A percentile compares a stretch with the other conserved stretches of the same genome.
Conservation (phyloP, 164 flowering plant genomes). For the Kingdonia uniflora region DNA sequence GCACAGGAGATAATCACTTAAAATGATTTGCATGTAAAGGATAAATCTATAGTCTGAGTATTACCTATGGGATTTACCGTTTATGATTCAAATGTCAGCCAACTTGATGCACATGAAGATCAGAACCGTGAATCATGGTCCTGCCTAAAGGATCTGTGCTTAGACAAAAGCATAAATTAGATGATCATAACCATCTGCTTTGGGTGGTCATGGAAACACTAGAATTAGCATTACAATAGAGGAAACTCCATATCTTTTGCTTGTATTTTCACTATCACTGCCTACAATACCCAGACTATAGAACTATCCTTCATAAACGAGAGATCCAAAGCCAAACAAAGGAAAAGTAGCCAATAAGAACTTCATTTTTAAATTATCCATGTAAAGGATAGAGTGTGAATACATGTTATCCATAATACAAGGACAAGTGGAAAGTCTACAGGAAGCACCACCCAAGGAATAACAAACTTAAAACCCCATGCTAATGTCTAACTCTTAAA, state of each 20-base stretch:
- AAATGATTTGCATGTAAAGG: not conserved
- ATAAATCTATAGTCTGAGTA: not conserved
- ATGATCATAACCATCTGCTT: not conserved
- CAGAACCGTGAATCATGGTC: not conserved
- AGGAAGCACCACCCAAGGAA: no score
- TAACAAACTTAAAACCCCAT: no score
- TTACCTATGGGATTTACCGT: not conserved
- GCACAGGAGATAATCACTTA: constrained; percentile 13
- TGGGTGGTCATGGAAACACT: no score
- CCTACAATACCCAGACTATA: not conserved
- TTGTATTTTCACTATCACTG: not conserved
- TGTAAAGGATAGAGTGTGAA: no score
- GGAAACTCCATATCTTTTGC: no score
- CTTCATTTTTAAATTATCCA: no score
- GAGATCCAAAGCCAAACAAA: not conserved
- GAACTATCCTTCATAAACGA: not conserved
- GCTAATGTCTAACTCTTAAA: no score
- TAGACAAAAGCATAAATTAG: not conserved
- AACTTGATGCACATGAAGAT: not conserved
- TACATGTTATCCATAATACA: no score
- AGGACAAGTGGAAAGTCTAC: no score
- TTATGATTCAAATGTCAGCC: not conserved
- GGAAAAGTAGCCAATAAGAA: no score
- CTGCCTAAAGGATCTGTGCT: not conserved
- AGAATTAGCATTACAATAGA: no score